Percentiles rank a stretch among this genome's conserved stretches.
These are phyloP conservation scores for Lenzites betulinus DNA, from an alignment of 768 basidiomycete species.

Conservation along the genomic window DNA sequence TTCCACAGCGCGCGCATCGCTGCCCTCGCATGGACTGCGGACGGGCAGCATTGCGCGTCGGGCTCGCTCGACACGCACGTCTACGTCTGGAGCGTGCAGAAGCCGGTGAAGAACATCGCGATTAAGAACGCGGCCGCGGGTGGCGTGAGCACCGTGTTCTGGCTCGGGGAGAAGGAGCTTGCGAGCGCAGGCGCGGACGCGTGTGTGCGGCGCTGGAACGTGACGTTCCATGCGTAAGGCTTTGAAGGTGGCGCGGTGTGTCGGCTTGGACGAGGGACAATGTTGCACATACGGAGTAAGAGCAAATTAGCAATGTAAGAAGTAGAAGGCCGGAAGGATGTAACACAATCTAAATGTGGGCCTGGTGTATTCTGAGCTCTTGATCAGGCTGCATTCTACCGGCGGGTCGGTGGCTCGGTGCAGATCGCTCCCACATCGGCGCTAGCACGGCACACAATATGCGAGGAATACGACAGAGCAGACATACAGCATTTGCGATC, in stretches of 20 bases:
- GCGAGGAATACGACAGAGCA: constrained; percentile 5
- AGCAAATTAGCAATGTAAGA: not conserved
- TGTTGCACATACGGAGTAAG: not conserved
- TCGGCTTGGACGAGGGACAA: not conserved
- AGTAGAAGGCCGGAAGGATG: not conserved
- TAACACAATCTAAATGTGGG: not conserved
- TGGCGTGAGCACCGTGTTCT: constrained; percentile 80
- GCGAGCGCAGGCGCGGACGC: constrained; percentile 81
- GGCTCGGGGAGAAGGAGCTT: constrained; percentile 64
- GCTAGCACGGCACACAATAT: not conserved
- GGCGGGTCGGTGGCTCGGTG: not conserved
- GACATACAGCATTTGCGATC: constrained; percentile 23
- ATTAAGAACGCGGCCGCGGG: constrained; percentile 88
- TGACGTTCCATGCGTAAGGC: constrained; percentile 42
- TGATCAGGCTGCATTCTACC: too few species aligned
- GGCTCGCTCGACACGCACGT: constrained; percentile 93
- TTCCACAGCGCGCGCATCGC: constrained; percentile 83
- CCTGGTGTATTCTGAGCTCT: not conserved
- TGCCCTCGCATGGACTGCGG: constrained; percentile 73
- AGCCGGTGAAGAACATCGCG: constrained; percentile 71
- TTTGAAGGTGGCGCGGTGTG: not conserved
- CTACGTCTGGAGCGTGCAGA: constrained; percentile 80
- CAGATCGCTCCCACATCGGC: not conserved
- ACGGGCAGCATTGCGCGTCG: constrained; percentile 78
- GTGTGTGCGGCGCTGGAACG: constrained; percentile 72